Base-by-base conservation (phyloP, 1,284 basidiomycete species). In the Polyporus tsugae region DNA sequence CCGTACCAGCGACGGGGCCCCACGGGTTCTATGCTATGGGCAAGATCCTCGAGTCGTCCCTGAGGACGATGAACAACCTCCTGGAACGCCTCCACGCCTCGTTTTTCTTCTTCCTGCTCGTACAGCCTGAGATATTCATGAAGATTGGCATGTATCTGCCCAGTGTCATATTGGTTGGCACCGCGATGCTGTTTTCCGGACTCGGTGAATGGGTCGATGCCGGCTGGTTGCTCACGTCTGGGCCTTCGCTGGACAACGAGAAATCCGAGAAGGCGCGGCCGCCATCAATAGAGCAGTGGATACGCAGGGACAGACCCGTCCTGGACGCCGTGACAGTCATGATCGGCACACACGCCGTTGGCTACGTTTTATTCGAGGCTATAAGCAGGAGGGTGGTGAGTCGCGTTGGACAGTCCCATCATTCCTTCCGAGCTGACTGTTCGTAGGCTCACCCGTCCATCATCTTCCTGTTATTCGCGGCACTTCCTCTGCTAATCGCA, bases 1-100 rank as follows among this genome's bases (percentile, higher is more conserved):
- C 91, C 5, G 82, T 95, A 6, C 96, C 97, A 11, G 94, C 96
- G 0, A 81, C 84, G 10, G 97, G 97, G 2, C 98, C 98, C 4
- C 96, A 98, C 79, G 98, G 98, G 0, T 99, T 99, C 80, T 91
- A 95, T 82, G 89, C 95, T 1, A 84, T 99, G 25, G 97, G 97
- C 74, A 87, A 89, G 95, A 85, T 91, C 52, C 77, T 97, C 53
- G 97, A 98, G 81, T 95, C 94, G 1, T 91, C 93, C 13, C 83
- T 97, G 42, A 88, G 96, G 66, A 95, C 95, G 10, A 89, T 91
- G 78, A 98, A 97, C 80, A 98, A 98, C 77, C 86, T 98, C 7
- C 86, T 98, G 13, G 96, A 98, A 78, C 90, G 96, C 15, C 88
- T 98, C 29, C 96, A 98, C 78, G 96, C 96, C 5, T 97, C 95